Percentiles rank a stretch among this genome's conserved stretches.
Conservation (phyloP, 2,329 filamentous ascomycete genomes). For the Xylaria sp. region DNA sequence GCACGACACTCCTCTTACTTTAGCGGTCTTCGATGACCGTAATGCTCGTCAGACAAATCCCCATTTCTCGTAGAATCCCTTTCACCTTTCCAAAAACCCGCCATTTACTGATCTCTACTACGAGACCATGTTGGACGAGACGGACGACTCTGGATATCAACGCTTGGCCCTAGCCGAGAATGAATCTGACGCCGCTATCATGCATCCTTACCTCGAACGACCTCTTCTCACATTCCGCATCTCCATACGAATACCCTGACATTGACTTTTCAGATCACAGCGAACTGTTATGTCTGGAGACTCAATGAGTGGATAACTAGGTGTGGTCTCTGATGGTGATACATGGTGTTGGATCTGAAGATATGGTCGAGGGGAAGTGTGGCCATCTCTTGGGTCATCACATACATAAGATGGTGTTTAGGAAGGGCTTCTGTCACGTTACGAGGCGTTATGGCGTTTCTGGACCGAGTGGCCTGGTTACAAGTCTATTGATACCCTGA, state of each 20-base stretch:
- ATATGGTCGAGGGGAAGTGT: conserved; percentile 6
- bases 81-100: conserved; percentile 11
- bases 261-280: conserved; percentile 26
- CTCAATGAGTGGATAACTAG: conserved; percentile 7
- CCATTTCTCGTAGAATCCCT: conserved; percentile 13
- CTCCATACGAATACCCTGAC: conserved; percentile 9
- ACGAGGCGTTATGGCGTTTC: conserved; percentile 28
- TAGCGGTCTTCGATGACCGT: conserved; percentile 8
- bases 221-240: conserved; percentile 13
- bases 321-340: conserved; percentile 4
- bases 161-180: conserved; percentile 22
- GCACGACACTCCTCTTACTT: conserved; percentile 10
- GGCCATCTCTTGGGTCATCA: conserved; percentile 5
- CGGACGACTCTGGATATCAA: conserved; percentile 16
- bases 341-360: background rate
- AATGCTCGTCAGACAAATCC: conserved; percentile 5
- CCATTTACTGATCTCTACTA: conserved; percentile 12
- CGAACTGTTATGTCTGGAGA: conserved; percentile 11
- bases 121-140: conserved; percentile 14
- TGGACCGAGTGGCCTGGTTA: conserved; percentile 34
- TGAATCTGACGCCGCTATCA: conserved; percentile 21
- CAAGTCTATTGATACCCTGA: conserved; percentile 29
- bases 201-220: conserved; percentile 24
- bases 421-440: conserved; percentile 11
- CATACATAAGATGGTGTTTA: conserved; percentile 5